Base-by-base conservation (phyloP, 371 early-diverging fungal species). In the Mortierella polycephala region DNA sequence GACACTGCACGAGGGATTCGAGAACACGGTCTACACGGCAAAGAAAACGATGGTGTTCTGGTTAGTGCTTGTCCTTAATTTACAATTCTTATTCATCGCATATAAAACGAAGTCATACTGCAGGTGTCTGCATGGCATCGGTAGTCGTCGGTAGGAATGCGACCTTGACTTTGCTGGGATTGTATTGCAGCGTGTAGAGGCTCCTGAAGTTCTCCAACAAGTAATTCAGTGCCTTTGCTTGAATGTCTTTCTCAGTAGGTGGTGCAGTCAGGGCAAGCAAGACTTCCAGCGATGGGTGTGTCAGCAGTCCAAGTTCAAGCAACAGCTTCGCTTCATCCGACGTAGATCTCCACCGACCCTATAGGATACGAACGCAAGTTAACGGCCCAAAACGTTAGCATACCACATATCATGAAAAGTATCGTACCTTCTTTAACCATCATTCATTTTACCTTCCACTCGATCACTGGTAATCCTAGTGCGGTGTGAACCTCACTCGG, bases 151-250 rank as follows among this genome's bases (percentile, higher is more conserved):
- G 95, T 2, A 95, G 66, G 71, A 94, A 94, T 5, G 90, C 76
- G 5, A 81, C 73, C 14, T 84, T 83, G 39, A 92, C 75, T 2
- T 53, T 74, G 1, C 55, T 41, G 1, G 87, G 81, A 40, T 81
- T 71, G 71, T 93, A 93, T 0, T 60, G 55, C 3, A 53, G 23
- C 7, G 74, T 54, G 62, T 95, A 94, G 7, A 85, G 76, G 5
- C 82, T 76, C 66, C 88, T 83, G 68, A 84, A 87, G 60, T 95
- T 85, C 9, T 94, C 93, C n/a, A 94, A 75, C 54, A 96, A 87
- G 74, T 93, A 95, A 0, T 71, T 65, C 7, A 96, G 71, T 7
- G 92, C 90, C 39, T 83, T 71, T 6, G 59, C 71, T 20, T 89
- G 89, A 18, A 85, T 73, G 3, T 52, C 50, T 1, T 69, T 51